These are phyloP conservation scores for Amniculicola lignicola DNA, from an alignment of 495 filamentous ascomycete species.

Conservation along the genomic window DNA sequence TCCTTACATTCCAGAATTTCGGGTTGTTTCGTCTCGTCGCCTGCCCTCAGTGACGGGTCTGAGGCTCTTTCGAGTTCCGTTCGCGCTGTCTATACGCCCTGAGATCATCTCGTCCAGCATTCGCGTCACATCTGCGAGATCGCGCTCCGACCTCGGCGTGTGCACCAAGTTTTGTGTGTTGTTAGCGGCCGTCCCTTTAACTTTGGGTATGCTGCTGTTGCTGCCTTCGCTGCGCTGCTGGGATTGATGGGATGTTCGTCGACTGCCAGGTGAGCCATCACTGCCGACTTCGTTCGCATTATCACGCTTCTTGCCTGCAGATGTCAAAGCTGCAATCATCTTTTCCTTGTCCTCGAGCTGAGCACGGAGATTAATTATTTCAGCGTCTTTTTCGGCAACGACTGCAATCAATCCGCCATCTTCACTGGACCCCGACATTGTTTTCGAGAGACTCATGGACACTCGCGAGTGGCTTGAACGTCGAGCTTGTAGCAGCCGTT, in stretches of 20 bases:
- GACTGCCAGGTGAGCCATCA: slow-evolving; percentile 43
- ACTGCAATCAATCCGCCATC: slow-evolving; percentile 63
- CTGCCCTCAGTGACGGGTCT: slow-evolving; percentile 21
- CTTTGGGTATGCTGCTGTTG: slow-evolving; percentile 36
- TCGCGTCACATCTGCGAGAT: slow-evolving; percentile 81
- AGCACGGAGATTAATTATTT: slow-evolving; percentile 85
- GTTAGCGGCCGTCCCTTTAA: slow-evolving; percentile 28
- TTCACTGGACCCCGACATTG: slow-evolving; percentile 54
- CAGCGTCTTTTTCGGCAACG: slow-evolving; percentile 85
- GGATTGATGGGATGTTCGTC: slow-evolving; percentile 38
- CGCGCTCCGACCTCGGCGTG: slow-evolving; percentile 52
- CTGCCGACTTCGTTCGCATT: slow-evolving; percentile 60
- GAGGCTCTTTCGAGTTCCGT: slow-evolving; percentile 25
- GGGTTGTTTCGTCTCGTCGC: not conserved
- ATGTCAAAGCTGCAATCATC: slow-evolving; percentile 88
- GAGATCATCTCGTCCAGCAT: slow-evolving; percentile 95
- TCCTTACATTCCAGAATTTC: slow-evolving; percentile 19
- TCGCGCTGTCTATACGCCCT: slow-evolving; percentile 58
- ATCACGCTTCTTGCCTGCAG: slow-evolving; percentile 80
- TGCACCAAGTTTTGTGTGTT: slow-evolving; percentile 16
- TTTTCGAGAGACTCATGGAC: slow-evolving; percentile 58
- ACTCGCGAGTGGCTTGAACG: slow-evolving; percentile 85
- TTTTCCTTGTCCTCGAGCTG: slow-evolving; percentile 93
- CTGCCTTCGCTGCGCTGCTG: slow-evolving; percentile 41
- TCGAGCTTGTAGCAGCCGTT: slow-evolving; percentile 84